Base-by-base conservation (phyloP, 129 eudicot species). In the Pulicaria dysenterica region DNA sequence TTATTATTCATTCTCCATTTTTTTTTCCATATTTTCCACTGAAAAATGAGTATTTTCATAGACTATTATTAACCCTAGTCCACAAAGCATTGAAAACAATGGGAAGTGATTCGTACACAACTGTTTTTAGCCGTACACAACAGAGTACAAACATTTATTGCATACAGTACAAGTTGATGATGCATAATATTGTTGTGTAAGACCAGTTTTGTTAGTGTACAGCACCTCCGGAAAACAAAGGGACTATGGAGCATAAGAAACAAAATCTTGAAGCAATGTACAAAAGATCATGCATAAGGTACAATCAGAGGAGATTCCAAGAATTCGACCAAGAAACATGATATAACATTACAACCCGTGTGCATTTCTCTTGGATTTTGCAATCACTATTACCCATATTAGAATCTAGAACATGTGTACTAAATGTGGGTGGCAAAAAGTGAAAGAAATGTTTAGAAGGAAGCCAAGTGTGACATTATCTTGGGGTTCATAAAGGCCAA, bases 401-500 rank as follows among this genome's bases (percentile, higher is more conserved):
- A 17, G 55, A 41, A 50, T 38, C 46, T 74, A 19, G 6, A 5
- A 65, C 10, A 12, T 43, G 14, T 74, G 79, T 55, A 74, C 79
- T 9, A 50, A 42, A n/a, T 75, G 10, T 55, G 40, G 67, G 59
- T 44, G 57, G 59, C 67, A 66, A 75, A 75, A 65, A 57, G 31
- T 43, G 58, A 48, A 58, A 42, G 41, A 73, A 56, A 54, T 15
- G 19, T 15, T 65, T 3, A 43, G 34, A 53, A 43, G 24, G 47
- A 58, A 77, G 61, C 53, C 2, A 49, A 68, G 46, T 19, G 47
- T 42, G 39, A 76, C 61, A 76, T 19, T 47, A 70, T 50, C 55
- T 61, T 77, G 64, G 67, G 44, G 58, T 69, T 12, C 10, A 48
- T 15, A 60, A 77, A 77, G 71, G 57, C 70, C 39, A 50, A 68